Conservation (phyloP, 805 yeast species). For the Spencermartinsiella europaea region DNA sequence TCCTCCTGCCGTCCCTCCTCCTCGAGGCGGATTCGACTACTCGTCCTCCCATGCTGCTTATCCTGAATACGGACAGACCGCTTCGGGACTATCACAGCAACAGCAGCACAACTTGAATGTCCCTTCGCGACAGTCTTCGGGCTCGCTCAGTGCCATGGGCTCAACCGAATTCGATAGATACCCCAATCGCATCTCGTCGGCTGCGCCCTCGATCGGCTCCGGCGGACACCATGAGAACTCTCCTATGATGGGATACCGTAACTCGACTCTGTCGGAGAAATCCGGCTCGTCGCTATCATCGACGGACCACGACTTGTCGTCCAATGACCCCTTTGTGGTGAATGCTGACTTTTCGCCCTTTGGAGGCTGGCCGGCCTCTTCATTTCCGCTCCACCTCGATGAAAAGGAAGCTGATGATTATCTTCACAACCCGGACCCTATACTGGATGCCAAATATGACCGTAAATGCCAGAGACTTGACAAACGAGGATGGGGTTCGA, state of each 20-base stretch:
- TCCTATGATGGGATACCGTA: conserved; percentile 7
- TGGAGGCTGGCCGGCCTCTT: conserved; percentile 93
- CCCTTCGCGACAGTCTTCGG: conserved; percentile 22
- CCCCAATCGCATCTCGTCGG: conserved; percentile 29
- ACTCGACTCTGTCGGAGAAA: conserved; percentile 21
- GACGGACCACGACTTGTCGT: conserved; percentile 12
- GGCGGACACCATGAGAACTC: conserved; percentile 7
- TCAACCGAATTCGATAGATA: conserved; percentile 33
- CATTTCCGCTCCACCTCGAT: conserved; percentile 85
- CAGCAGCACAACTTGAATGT: conserved; percentile 10
- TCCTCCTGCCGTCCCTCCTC: neutral
- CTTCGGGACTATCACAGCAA: conserved; percentile 3
- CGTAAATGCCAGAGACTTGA: conserved; percentile 32
- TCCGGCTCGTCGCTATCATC: conserved; percentile 21
- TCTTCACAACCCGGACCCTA: conserved; percentile 93
- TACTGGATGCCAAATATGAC: conserved; percentile 82
- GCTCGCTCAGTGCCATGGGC: conserved; percentile 21
- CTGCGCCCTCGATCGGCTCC: conserved; percentile 22
- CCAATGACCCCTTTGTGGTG: conserved; percentile 28
- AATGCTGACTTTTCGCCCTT: conserved; percentile 58
- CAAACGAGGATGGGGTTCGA: conserved; percentile 31
- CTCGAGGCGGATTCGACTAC: conserved; percentile 4
- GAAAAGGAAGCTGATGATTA: conserved; percentile 95
- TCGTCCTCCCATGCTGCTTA: neutral
- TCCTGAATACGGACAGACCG: conserved; percentile 3